Base-by-base conservation (phyloP, 2,329 filamentous ascomycete species). In the Monosporascus cannonballus region DNA sequence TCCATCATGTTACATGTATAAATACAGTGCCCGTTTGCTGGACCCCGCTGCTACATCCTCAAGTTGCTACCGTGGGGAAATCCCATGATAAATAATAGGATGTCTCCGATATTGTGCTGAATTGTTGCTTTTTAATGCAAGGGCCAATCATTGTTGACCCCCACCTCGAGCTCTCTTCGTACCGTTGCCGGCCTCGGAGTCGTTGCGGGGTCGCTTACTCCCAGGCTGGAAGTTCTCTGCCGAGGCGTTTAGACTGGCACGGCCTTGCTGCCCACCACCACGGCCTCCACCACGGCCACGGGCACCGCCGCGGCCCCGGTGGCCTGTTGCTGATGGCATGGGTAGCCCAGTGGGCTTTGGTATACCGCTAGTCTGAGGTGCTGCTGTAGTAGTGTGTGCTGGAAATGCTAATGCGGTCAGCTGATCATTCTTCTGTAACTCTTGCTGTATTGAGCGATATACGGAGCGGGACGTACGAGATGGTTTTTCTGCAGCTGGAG, bases 201-300 rank as follows among this genome's bases (percentile, higher is more conserved):
- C 79, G 51, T 79, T 78, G 27, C 79, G 72, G 20, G 76, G 72
- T 37, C 80, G 72, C 67, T 83, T 83, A 59, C 76, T 79, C 22
- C 78, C 77, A 17, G 76, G 74, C 27, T 79, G 78, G 58, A 80
- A 76, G 54, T 78, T 77, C 53, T 79, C 77, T 15, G 74, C 79
- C 11, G 71, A 68, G 2, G 75, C 73, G 61, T 77, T 81, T 38
- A 82, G 61, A 27, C 58, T 71, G n/a, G 68, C 66, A 22, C 75
- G 61, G 39, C 62, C 64, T 47, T 62, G 63, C 44, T 61, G 57
- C 6, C 47, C 69, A 6, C 67, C 67, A 5, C 69, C 69, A 53
- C 73, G 70, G 8, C 68, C 69, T 51, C 73, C 73, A 48, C 73
- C 73, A 48, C 73, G 74, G 47, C 67, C 68, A 3, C 68, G 66